Conservation (phyloP, 495 filamentous ascomycete genomes). For the Penicillium macrosclerotiorum region DNA sequence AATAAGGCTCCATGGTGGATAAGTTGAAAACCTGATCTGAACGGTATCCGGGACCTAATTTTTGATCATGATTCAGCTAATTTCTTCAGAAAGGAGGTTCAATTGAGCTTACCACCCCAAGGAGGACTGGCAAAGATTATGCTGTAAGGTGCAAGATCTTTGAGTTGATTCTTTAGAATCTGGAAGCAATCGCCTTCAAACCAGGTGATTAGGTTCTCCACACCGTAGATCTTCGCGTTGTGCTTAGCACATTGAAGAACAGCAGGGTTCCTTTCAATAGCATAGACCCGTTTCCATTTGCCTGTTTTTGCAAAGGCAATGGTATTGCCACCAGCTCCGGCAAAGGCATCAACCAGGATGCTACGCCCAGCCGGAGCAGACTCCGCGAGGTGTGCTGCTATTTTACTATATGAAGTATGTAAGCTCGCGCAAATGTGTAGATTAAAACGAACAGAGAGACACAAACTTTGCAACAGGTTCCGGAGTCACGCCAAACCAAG, state of each 20-base stretch:
- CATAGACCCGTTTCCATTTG: constrained; percentile 77
- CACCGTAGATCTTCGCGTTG: constrained; percentile 87
- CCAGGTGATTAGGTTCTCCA: constrained; percentile 76
- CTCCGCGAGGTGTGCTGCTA: constrained; percentile 68
- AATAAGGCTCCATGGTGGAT: constrained; percentile 84
- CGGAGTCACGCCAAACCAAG: constrained; percentile 95
- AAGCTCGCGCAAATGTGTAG: background rate
- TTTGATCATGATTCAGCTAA: constrained; percentile 1
- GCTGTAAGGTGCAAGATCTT: constrained; percentile 51
- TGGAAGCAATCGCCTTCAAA: constrained; percentile 80
- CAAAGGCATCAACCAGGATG: constrained; percentile 81
- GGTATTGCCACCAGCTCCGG: constrained; percentile 88
- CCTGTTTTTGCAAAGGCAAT: constrained; percentile 84
- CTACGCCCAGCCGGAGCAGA: constrained; percentile 50
- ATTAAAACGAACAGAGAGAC: background rate
- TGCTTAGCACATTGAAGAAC: constrained; percentile 85
- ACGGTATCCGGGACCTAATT: constrained; percentile 71
- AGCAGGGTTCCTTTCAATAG: constrained; percentile 76
- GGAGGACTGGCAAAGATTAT: constrained; percentile 89
- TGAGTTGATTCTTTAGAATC: constrained; percentile 49
- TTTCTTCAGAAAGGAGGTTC: background rate
- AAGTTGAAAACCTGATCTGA: constrained; percentile 80
- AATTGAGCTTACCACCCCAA: constrained; percentile 70
- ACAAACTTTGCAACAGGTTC: constrained; percentile 80
- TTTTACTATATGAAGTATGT: constrained; percentile 53